phyloP scores from a whole-genome alignment of 176 grass and related monocot genomes.

The Lolium rigidum region DNA sequence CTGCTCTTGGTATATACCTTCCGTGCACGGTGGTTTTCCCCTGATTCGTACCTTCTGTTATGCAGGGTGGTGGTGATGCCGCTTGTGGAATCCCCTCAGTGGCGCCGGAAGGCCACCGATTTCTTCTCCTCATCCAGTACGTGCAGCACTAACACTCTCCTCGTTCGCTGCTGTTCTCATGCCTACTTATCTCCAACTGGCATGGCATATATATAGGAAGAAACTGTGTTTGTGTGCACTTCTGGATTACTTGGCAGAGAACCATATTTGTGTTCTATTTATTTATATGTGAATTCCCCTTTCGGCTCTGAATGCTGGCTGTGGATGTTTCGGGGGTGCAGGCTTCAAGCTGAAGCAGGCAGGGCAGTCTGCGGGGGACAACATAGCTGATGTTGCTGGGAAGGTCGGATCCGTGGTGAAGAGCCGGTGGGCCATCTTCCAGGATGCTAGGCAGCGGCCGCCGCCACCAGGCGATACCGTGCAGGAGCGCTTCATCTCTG shows the following conservation, averaged over 20 bases:
- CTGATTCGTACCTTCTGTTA: background rate
- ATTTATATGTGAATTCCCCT: background rate
- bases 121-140: constrained; percentile 94
- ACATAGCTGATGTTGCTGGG: constrained; percentile 76
- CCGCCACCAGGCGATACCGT: constrained; percentile 70
- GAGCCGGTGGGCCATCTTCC: constrained; percentile 78
- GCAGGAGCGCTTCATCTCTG: constrained; percentile 84
- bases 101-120: constrained; percentile 79
- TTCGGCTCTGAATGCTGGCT: constrained; percentile 29
- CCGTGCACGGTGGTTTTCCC: background rate
- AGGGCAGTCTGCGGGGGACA: constrained; percentile 86
- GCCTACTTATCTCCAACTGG: constrained; percentile 8
- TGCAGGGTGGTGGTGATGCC: constrained; percentile 60
- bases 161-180: background rate
- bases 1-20: background rate
- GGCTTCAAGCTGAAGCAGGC: constrained; percentile 88
- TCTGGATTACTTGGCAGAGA: background rate
- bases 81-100: constrained; percentile 63
- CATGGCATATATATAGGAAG: background rate
- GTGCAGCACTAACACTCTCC: background rate
- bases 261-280: background rate
- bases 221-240: background rate
- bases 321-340: constrained; percentile 25
- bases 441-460: constrained; percentile 70
- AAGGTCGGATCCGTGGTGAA: constrained; percentile 91